Evolutionary conservation across 371 early-diverging fungal species (phyloP), one percentile per base, ranked within the genome.

Genomic region (Vairimorpha necatrix): DNA sequence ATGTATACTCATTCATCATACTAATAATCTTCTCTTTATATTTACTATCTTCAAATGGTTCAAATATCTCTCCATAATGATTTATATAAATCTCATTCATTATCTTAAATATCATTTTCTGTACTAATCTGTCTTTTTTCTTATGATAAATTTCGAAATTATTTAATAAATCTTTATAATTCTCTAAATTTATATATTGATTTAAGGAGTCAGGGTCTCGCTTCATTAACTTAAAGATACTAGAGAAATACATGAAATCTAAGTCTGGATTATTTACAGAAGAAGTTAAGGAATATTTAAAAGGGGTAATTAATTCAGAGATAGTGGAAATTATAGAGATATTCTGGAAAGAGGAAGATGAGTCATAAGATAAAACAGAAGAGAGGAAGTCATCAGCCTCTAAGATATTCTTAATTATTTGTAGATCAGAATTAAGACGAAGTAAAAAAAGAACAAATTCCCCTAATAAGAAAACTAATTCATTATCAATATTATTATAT

Each of bases 21-120:
- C 9, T 6, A 2, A 33, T 14, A 33, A 3, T 30, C 14, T 32
- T 33, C 11, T 60, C 20, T 9, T 4, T 9, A 60, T 32, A 60
- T 3, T 60, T 26, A 33, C 60, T 60, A 30, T 60, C 60, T 60
- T 60, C 60, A 60, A 60, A 60, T 28, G 60, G 60, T 33, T 60
- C 60, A 60, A 36, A 61, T 66, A 4, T 67, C 13, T 9, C 50
- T n/a, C n/a, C 22, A 11, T 22, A 14, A 9, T 42, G 42, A n/a
- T 50, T 50, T 42, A 11, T 42, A 50, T 50, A 50, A 13, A 50
- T n/a, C n/a, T 50, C 50, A 50, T 50, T 50, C 4, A 50, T 50
- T n/a, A 50, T 50, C n/a, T 50, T 50, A 50, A 50, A 50, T 13
- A n/a, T 50, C 14, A 50, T 4, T 50, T 50, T 50, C 4, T n/a